phyloP scores from a whole-genome alignment of 306 rosid species.

The Canavalia ensiformis region DNA sequence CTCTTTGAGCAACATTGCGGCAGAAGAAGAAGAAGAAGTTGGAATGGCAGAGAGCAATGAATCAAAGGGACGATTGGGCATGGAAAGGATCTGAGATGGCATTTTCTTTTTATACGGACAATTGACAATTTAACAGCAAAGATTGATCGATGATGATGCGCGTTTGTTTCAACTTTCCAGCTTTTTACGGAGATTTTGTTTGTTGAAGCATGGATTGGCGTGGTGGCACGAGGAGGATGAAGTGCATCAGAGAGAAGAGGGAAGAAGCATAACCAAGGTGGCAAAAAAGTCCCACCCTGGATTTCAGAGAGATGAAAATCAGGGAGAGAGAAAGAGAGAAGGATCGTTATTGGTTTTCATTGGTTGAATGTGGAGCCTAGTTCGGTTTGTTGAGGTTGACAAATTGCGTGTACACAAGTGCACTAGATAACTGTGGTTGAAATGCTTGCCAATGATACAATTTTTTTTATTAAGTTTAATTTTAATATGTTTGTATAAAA shows the following conservation, averaged over 20 bases:
- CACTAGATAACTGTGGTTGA: too few species aligned
- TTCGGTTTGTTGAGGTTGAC: too few species aligned
- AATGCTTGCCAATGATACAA: too few species aligned
- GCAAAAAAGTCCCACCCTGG: too few species aligned
- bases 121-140: conserved; percentile 16
- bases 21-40: not conserved
- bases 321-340: too few species aligned
- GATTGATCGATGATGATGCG: not conserved
- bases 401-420: too few species aligned
- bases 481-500: too few species aligned
- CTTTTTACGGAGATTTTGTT: not conserved
- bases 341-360: too few species aligned
- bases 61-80: conserved; percentile 47
- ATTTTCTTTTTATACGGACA: conserved; percentile 45
- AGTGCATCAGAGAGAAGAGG: not conserved
- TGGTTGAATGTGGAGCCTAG: too few species aligned
- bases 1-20: conserved; percentile 44
- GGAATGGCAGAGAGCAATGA: not conserved
- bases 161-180: not conserved
- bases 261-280: too few species aligned
- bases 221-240: not conserved
- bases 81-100: conserved; percentile 74
- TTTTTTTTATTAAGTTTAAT: too few species aligned
- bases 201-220: not conserved
- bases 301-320: too few species aligned